Conservation (phyloP, 2,329 filamentous ascomycete species). For the Phialophora chinensis region DNA sequence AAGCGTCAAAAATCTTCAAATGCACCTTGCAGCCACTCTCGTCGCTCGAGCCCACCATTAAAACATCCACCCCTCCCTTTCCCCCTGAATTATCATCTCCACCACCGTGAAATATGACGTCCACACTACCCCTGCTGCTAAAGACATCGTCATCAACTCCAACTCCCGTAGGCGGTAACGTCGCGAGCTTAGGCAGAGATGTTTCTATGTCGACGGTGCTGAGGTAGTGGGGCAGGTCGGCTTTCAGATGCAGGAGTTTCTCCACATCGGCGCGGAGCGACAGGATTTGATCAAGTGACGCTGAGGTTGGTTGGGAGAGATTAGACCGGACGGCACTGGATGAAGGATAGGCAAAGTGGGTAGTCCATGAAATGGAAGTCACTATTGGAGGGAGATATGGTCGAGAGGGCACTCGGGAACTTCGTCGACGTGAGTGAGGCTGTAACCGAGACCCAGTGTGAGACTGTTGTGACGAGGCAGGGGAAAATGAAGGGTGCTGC, state of each 20-base stretch:
- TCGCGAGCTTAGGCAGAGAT: conserved; percentile 76
- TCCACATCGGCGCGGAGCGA: conserved; percentile 46
- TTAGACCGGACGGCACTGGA: conserved; percentile 47
- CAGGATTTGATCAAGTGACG: conserved; percentile 52
- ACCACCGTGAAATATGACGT: conserved; percentile 68
- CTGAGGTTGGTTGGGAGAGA: conserved; percentile 45
- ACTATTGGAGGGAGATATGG: conserved; percentile 8
- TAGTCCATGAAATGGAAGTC: conserved; percentile 55
- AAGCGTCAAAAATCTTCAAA: conserved; percentile 83
- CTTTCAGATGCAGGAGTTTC: conserved; percentile 46
- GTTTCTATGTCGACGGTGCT: conserved; percentile 73
- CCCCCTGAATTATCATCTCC: neutral
- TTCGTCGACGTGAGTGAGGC: conserved; percentile 11
- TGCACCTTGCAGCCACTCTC: conserved; percentile 58
- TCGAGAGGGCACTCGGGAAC: conserved; percentile 10
- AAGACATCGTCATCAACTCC: conserved; percentile 64
- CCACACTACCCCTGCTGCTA: conserved; percentile 71
- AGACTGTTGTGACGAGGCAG: neutral
- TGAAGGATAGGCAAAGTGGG: conserved; percentile 60
- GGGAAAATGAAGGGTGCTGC: neutral
- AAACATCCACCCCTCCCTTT: conserved; percentile 59
- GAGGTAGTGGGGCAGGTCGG: conserved; percentile 73
- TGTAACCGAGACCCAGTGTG: conserved; percentile 2
- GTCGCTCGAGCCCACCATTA: conserved; percentile 75
- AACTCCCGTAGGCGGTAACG: conserved; percentile 67